Conservation (phyloP, 257 asterid genomes). For the Anisodus tanguticus region DNA sequence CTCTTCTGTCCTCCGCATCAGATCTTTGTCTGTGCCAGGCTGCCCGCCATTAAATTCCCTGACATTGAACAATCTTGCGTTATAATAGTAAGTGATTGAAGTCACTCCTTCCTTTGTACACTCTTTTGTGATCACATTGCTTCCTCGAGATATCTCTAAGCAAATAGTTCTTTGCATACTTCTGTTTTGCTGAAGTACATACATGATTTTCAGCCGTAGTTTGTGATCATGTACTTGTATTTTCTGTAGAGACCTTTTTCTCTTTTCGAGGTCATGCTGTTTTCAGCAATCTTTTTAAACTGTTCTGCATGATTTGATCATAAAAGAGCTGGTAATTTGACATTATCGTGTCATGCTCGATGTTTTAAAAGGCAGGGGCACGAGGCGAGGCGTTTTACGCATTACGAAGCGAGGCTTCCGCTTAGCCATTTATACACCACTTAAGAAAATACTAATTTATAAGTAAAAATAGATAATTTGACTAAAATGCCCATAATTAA, state of each 20-base stretch:
- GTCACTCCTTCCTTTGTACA: background rate
- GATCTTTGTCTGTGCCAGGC: background rate
- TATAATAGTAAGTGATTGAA: slow-evolving; percentile 18
- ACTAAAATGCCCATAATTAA: too few species aligned
- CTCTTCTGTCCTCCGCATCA: slow-evolving; percentile 19
- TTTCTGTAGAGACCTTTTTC: background rate
- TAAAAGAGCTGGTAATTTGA: background rate
- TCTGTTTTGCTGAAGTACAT: slow-evolving; percentile 4
- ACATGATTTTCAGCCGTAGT: slow-evolving; percentile 12
- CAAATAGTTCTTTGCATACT: slow-evolving; percentile 22
- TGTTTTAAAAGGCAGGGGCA: too few species aligned
- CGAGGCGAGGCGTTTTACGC: too few species aligned
- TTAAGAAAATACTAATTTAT: too few species aligned
- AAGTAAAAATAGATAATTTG: too few species aligned
- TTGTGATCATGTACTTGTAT: slow-evolving; percentile 3
- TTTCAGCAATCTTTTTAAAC: background rate
- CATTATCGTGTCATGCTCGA: background rate
- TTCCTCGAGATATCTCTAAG: slow-evolving; percentile 20
- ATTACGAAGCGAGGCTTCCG: too few species aligned
- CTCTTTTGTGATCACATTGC: slow-evolving; percentile 7
- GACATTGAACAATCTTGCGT: background rate
- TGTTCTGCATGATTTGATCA: slow-evolving; percentile 20
- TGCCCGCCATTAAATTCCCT: background rate
- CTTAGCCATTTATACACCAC: too few species aligned
- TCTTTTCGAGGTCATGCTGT: background rate